Percentiles rank a stretch among this genome's conserved stretches.
Conservation (phyloP, 192 early-diverging fungal species). For the Coemansia sp. region DNA sequence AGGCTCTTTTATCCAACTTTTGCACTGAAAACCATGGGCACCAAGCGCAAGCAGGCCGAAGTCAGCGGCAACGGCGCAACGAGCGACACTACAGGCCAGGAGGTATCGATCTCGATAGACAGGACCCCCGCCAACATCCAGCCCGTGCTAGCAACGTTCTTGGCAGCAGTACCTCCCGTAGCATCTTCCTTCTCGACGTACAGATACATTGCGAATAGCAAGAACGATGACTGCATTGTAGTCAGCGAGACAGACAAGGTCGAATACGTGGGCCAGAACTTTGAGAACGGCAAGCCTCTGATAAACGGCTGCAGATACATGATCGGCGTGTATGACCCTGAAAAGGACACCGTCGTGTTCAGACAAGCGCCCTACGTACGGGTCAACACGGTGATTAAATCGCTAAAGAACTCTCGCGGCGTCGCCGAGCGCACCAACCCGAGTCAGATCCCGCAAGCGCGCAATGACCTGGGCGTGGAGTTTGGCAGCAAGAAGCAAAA, state of each 20-base stretch:
- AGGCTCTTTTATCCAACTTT: background rate
- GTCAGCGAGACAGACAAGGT: slow-evolving; percentile 72
- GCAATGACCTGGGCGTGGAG: slow-evolving; percentile 80
- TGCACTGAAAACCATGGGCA: slow-evolving; percentile 14
- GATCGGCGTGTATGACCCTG: slow-evolving; percentile 76
- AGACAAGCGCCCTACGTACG: slow-evolving; percentile 64
- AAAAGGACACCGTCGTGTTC: slow-evolving; percentile 66
- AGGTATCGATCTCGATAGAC: slow-evolving; percentile 36
- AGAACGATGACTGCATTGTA: slow-evolving; percentile 40
- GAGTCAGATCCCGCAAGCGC: slow-evolving; percentile 59
- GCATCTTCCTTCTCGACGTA: slow-evolving; percentile 46
- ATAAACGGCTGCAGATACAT: slow-evolving; percentile 59
- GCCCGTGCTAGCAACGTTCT: slow-evolving; percentile 49
- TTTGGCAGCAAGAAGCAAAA: slow-evolving; percentile 93
- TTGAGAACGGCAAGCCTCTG: slow-evolving; percentile 53
- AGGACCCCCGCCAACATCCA: slow-evolving; percentile 34
- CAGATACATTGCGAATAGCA: slow-evolving; percentile 17
- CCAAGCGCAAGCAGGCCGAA: slow-evolving; percentile 40
- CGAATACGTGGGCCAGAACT: slow-evolving; percentile 71
- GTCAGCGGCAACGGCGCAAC: background rate
- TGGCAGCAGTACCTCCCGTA: slow-evolving; percentile 28
- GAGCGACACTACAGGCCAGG: slow-evolving; percentile 6
- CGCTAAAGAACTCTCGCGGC: slow-evolving; percentile 56
- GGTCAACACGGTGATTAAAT: slow-evolving; percentile 68
- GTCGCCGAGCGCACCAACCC: slow-evolving; percentile 42